phyloP scores from a whole-genome alignment of 176 grass and related monocot species.

The Avena insularis region DNA sequence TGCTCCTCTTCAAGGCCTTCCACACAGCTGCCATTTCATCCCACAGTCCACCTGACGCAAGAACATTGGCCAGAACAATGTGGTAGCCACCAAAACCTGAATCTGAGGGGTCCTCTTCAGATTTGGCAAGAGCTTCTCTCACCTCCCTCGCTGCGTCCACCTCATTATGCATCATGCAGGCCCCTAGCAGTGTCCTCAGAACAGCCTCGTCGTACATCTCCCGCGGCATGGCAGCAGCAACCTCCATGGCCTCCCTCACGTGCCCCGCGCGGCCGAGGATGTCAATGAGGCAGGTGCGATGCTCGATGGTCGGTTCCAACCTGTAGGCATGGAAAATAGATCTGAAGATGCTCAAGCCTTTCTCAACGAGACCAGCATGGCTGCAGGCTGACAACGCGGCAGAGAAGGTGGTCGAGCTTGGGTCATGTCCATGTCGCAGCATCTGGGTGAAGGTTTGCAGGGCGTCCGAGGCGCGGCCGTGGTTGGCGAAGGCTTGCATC shows the following conservation, averaged over 20 bases:
- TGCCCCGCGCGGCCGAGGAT: slow-evolving; percentile 62
- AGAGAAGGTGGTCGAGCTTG: slow-evolving; percentile 62
- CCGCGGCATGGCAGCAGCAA: slow-evolving; percentile 56
- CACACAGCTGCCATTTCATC: slow-evolving; percentile 47
- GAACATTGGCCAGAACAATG: slow-evolving; percentile 55
- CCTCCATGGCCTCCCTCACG: slow-evolving; percentile 61
- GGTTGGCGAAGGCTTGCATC: slow-evolving; percentile 70
- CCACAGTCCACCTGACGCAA: slow-evolving; percentile 49
- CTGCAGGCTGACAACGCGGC: slow-evolving; percentile 73
- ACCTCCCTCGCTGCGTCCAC: slow-evolving; percentile 60
- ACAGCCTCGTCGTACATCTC: slow-evolving; percentile 48
- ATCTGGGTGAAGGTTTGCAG: slow-evolving; percentile 57
- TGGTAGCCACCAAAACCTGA: slow-evolving; percentile 45
- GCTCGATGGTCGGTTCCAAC: slow-evolving; percentile 63
- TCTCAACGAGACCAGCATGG: slow-evolving; percentile 60
- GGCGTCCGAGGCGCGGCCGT: slow-evolving; percentile 51
- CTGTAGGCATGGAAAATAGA: slow-evolving; percentile 45
- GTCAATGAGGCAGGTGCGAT: slow-evolving; percentile 73
- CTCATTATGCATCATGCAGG: slow-evolving; percentile 67
- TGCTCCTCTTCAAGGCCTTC: slow-evolving; percentile 57
- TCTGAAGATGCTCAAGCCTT: slow-evolving; percentile 53
- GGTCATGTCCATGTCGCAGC: slow-evolving; percentile 51
- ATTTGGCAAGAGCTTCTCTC: slow-evolving; percentile 38
- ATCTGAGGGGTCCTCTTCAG: background rate
- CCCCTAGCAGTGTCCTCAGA: slow-evolving; percentile 56